A percentile compares a stretch with the other conserved stretches of the same genome.
Evolutionary conservation across 2,329 filamentous ascomycete genomes (phyloP).

Genomic region (Triangularia verruculosa): DNA sequence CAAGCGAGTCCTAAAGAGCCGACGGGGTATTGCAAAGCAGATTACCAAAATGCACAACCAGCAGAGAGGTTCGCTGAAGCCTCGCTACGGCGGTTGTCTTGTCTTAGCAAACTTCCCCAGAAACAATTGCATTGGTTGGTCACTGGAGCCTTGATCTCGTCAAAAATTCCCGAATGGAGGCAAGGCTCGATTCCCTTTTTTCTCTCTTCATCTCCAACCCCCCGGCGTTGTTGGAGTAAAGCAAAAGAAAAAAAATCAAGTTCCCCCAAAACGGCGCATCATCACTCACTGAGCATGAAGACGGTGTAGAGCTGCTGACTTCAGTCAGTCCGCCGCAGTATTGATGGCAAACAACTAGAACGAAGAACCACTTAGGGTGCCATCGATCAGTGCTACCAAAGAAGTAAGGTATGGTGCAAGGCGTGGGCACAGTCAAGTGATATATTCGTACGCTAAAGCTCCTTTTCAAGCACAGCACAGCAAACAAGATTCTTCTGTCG

Average conservation of each 20-base stretch:
- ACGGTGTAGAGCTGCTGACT: neutral
- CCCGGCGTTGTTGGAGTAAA: neutral
- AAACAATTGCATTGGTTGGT: slow-evolving; percentile 18
- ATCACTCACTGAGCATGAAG: neutral
- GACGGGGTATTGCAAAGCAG: too few relatives aligned
- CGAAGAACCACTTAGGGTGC: neutral
- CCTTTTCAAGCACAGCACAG: neutral
- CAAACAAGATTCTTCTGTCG: neutral
- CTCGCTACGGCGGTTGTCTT: neutral
- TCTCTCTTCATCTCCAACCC: neutral
- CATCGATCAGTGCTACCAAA: neutral
- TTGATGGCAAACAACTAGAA: neutral
- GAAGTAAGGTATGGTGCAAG: neutral
- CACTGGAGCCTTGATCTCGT: slow-evolving; percentile 22
- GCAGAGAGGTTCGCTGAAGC: neutral
- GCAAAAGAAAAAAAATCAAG: neutral
- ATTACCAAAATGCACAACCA: neutral
- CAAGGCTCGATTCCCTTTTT: slow-evolving; percentile 18
- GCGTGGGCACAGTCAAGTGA: neutral
- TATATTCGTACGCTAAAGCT: neutral
- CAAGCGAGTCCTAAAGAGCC: slow-evolving; percentile 9
- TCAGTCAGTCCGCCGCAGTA: neutral
- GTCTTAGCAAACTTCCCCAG: neutral
- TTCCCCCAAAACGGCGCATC: slow-evolving; percentile 4
- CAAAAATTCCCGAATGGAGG: slow-evolving; percentile 31